Evolutionary conservation across 345 rosid species (phyloP), one percentile per base, ranked within the genome.

Genomic region (Schrenkiella parvula): DNA sequence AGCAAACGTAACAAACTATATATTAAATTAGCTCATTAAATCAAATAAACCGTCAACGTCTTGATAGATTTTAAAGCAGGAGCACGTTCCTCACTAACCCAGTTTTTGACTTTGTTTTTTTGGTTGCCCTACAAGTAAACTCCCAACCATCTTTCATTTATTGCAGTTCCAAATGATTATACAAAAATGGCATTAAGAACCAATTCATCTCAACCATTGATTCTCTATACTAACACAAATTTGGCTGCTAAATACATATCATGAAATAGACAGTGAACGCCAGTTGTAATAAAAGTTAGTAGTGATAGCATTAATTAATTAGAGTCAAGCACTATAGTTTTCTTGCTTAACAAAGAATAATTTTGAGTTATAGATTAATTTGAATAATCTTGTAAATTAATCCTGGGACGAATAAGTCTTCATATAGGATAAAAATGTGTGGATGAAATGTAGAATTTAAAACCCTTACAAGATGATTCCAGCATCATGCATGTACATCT

Each of bases 21-120:
- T n/a, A n/a, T 44, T 8, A 32, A 13, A 55, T 17, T 13, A 46
- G 51, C 21, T 2, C 41, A 21, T 25, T 11, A 25, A 8, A 4
- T 5, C 38, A 18, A 15, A 59, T 15, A 41, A 50, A 68, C 69
- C 48, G 48, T 75, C 79, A 60, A 31, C 50, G 50, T 68, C 73
- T 59, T 17, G 48, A 34, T 26, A 60, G 68, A 58, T 66, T 74
- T 57, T 47, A 32, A 68, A 68, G 79, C 50, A 68, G 48, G 48
- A 75, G 73, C 79, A 75, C 63, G 79, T 75, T 75, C 62, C 56
- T 54, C 56, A 74, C 68, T 74, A 67, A 75, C 79, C 46, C 73
- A 55, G 25, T 59, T 44, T 21, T 74, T 41, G 46, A 67, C 73
- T 39, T 31, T 59, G 8, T 13, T 25, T 22, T 21, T 34, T 26